Percentiles rank a stretch among this genome's conserved stretches.
phyloP scores from a whole-genome alignment of 1,284 basidiomycete genomes.

The Boletus calvinii region DNA sequence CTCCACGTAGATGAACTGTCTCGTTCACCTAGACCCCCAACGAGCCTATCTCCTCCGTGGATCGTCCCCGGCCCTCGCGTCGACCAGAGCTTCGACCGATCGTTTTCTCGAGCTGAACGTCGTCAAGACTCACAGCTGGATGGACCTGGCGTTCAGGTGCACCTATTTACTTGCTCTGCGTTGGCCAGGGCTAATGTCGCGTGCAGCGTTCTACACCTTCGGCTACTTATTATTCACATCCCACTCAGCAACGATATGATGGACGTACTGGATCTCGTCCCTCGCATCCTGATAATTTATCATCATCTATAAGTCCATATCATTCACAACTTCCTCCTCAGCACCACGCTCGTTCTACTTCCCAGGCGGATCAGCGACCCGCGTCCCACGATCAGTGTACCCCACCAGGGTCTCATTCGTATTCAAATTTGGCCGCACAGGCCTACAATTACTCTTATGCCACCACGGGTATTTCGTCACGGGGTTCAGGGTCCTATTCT shows the following conservation, averaged over 20 bases:
- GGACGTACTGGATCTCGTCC: constrained; percentile 22
- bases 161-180: not conserved
- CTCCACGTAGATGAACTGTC: constrained; percentile 44
- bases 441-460: constrained; percentile 25
- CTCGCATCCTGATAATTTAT: constrained; percentile 21
- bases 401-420: constrained; percentile 25
- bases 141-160: constrained; percentile 35
- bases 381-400: constrained; percentile 31
- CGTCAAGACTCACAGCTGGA: constrained; percentile 28
- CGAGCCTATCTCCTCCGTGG: constrained; percentile 41
- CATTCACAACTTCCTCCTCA: constrained; percentile 25
- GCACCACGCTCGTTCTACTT: constrained; percentile 30
- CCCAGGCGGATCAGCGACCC: constrained; percentile 28
- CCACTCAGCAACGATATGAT: constrained; percentile 31
- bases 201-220: constrained; percentile 25
- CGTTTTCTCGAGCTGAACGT: constrained; percentile 27
- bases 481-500: constrained; percentile 21
- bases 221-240: constrained; percentile 20
- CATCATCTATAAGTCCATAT: constrained; percentile 22
- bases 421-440: constrained; percentile 26
- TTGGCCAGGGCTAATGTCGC: constrained; percentile 9
- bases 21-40: constrained; percentile 35
- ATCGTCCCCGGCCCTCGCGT: constrained; percentile 38
- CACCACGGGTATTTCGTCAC: constrained; percentile 17
- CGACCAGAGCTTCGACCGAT: constrained; percentile 25